Evolutionary conservation across 2,329 filamentous ascomycete genomes (phyloP).

Genomic region (Epichloe hybrida): DNA sequence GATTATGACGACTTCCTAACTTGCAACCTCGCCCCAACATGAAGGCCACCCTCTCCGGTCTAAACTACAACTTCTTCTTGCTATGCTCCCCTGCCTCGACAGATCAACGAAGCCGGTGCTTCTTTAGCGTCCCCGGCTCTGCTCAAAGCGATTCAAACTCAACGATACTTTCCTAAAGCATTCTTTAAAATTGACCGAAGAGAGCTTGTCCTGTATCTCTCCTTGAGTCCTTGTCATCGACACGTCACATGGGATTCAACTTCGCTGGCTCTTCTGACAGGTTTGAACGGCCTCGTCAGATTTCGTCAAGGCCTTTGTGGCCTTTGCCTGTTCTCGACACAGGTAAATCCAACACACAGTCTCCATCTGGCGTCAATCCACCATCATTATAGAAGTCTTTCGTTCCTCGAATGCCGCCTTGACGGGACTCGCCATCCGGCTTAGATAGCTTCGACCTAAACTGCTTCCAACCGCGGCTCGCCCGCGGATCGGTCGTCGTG

Average conservation of each 20-base stretch:
- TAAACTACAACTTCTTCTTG: background rate
- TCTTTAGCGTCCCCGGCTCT: background rate
- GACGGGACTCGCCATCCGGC: background rate
- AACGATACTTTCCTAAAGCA: background rate
- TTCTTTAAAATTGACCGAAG: background rate
- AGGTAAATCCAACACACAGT: background rate
- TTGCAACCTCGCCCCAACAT: background rate
- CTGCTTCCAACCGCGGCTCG: constrained; percentile 20
- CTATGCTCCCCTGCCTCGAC: background rate
- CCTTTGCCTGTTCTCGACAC: background rate
- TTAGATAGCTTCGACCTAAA: constrained; percentile 2
- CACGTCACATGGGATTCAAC: constrained; percentile 1
- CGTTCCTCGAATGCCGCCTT: constrained; percentile 7
- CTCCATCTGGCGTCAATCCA: background rate
- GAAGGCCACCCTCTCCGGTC: background rate
- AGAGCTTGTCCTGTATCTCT: background rate
- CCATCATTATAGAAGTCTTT: background rate
- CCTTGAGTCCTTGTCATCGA: background rate
- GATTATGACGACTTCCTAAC: background rate
- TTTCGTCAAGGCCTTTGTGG: background rate
- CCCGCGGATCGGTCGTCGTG: constrained; percentile 29
- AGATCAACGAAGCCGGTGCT: background rate
- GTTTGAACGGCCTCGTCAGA: background rate
- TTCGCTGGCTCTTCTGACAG: background rate
- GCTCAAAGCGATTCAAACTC: background rate